Base-by-base conservation (phyloP, 306 rosid genomes). In the Vigna angularis region DNA sequence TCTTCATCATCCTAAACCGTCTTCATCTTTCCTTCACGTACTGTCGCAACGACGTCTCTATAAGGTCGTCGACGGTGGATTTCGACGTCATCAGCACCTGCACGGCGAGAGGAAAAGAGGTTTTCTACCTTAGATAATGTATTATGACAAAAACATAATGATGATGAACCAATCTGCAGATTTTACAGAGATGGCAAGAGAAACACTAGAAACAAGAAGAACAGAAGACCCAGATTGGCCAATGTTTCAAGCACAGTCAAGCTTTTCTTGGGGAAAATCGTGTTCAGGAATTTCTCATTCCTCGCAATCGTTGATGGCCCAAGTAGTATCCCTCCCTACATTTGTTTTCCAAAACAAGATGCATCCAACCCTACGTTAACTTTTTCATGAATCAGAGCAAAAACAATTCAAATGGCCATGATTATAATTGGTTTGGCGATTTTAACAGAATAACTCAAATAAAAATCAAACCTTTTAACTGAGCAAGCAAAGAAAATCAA, bases 261-360 rank as follows among this genome's bases (percentile, higher is more conserved):
- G 55, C 91, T 81, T 59, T 34, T 87, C 40, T 78, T 32, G 0
- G 93, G 93, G 74, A 91, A 91, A 40, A 89, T 53, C 11, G 77
- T 87, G 13, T 86, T 26, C 3, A 91, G 75, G 50, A 82, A 89
- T 36, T 28, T 52, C 74, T 84, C 16, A 77, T 7, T 84, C 30
- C 91, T 24, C 18, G 90, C 93, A 6, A 91, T 24, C 50, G 93
- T 93, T 7, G 93, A 91, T 16, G 96, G 96, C 5, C 96, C 93
- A 0, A 89, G 89, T 12, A 91, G 28, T 75, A 89, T 63, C 32
- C 96, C 96, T 47, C 96, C 96, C 91, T 90, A 72, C 79, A 56
- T 74, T 74, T 26, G 11, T 70, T 44, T 63, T 48, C 28, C 70
- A 66, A 32, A 7, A 18, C 12, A 52, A 51, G 57, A 51, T 7